Conservation (phyloP, 192 early-diverging fungal genomes). For the Entomortierella chlamydospora region DNA sequence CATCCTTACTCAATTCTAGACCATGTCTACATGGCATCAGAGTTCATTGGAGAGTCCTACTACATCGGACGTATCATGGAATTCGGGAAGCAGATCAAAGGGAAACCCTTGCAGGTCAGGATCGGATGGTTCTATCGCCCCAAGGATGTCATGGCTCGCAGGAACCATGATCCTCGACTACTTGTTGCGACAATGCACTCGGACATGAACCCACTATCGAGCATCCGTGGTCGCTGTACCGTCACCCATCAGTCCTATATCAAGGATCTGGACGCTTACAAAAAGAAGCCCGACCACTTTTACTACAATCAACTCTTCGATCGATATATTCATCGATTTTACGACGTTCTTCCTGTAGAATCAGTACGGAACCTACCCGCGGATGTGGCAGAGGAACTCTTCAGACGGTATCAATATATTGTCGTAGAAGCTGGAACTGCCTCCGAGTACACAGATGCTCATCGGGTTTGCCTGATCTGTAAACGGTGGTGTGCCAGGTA, state of each 20-base stretch:
- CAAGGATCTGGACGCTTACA: constrained; percentile 71
- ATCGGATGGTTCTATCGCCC: constrained; percentile 83
- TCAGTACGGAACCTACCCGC: constrained; percentile 84
- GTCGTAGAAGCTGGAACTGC: constrained; percentile 88
- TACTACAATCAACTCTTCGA: constrained; percentile 92
- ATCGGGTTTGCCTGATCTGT: constrained; percentile 77
- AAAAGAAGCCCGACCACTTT: constrained; percentile 76
- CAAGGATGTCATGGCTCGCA: constrained; percentile 76
- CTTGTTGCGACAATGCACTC: constrained; percentile 91
- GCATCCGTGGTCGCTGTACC: constrained; percentile 84
- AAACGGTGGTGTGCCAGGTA: constrained; percentile 78
- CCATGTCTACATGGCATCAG: constrained; percentile 80
- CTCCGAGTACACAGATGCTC: constrained; percentile 75
- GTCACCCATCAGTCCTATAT: constrained; percentile 77
- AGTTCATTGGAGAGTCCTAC: constrained; percentile 77
- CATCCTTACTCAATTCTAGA: constrained; percentile 58
- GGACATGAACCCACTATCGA: constrained; percentile 83
- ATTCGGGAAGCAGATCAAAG: constrained; percentile 69
- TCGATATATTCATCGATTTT: constrained; percentile 87
- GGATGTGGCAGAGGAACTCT: constrained; percentile 74
- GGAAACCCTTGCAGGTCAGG: constrained; percentile 65
- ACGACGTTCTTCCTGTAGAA: constrained; percentile 86
- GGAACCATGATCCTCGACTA: constrained; percentile 75
- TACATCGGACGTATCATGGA: constrained; percentile 87
- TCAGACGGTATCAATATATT: constrained; percentile 82